Base-by-base conservation (phyloP, 2,329 filamentous ascomycete genomes). In the Zymoseptoria crescenta region DNA sequence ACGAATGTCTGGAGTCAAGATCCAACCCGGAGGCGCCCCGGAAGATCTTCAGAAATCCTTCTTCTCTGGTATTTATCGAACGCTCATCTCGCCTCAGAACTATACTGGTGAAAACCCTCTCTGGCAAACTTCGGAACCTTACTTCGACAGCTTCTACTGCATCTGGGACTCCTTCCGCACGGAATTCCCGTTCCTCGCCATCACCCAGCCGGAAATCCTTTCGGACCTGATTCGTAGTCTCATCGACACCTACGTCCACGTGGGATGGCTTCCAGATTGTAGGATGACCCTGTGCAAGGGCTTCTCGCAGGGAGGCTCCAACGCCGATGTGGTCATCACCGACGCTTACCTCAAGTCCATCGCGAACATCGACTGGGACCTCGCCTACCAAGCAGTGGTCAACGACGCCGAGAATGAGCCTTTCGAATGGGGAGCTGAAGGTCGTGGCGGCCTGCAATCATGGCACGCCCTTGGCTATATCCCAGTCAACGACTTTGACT, bases 401-500 rank as follows among this genome's bases (percentile, higher is more conserved):
- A 87, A 87, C 59, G 87, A 91, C 59, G 86, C 87, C 8, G 86
- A 89, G 65, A 79, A 84, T 8, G 83, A 89, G 66, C 87, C 87
- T 0, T 77, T 75, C 29, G 84, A 88, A 69, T 91, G 87, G 87
- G 81, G 81, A 48, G 79, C 84, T 13, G 81, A 88, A 70, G 88
- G 87, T 2, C 81, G 87, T 0, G 88, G 88, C 2, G 87, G 87
- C 0, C 76, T 91, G 4, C 77, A 81, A 54, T 87, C 83, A 63
- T 91, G 88, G 88, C 88, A 89, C 66, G 72, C 65, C 0, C 77
- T 89, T 0, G 82, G 84, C 1, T 91, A 89, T 69, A 87, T 91
- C 29, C 63, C 63, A 3, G 56, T 62, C 58, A 59, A 65, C 52
- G 63, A 65, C 51, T 65, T 58, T 41, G 87, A 90, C 70, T 76